phyloP scores from a whole-genome alignment of 2,329 filamentous ascomycete species.

The Cladosporium phlei region DNA sequence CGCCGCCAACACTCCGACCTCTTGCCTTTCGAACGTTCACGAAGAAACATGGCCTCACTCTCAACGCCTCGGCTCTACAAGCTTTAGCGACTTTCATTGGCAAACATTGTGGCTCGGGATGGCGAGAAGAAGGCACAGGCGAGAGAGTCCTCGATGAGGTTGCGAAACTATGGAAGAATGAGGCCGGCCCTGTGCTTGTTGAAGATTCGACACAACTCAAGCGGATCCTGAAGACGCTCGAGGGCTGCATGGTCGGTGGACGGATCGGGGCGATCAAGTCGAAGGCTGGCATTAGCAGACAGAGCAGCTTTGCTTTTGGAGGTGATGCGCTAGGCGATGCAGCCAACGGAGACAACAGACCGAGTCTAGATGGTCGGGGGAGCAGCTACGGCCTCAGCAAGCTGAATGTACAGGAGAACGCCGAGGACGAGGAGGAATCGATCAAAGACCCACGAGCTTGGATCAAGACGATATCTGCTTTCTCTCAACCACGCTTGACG shows the following conservation, averaged over 20 bases:
- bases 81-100: slow-evolving; percentile 85
- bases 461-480: slow-evolving; percentile 78
- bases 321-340: slow-evolving; percentile 28
- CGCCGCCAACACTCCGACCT: slow-evolving; percentile 78
- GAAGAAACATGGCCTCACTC: slow-evolving; percentile 91
- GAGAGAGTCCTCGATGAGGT: slow-evolving; percentile 90
- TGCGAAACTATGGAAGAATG: slow-evolving; percentile 85
- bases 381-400: slow-evolving; percentile 57
- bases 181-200: slow-evolving; percentile 84
- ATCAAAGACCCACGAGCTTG: slow-evolving; percentile 70
- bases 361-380: slow-evolving; percentile 51
- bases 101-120: slow-evolving; percentile 88
- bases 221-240: slow-evolving; percentile 75
- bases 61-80: slow-evolving; percentile 81
- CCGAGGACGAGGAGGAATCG: slow-evolving; percentile 56
- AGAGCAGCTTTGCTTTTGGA: slow-evolving; percentile 62
- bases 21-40: slow-evolving; percentile 94
- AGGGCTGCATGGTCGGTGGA: slow-evolving; percentile 86
- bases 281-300: slow-evolving; percentile 47
- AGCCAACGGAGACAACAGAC: slow-evolving; percentile 20
- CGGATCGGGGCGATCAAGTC: slow-evolving; percentile 53
- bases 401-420: slow-evolving; percentile 49
- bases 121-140: slow-evolving; percentile 90
- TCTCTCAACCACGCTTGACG: slow-evolving; percentile 72
- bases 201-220: slow-evolving; percentile 70